phyloP scores from a whole-genome alignment of 768 basidiomycete genomes.

The Dictyophora rubrovolvata region DNA sequence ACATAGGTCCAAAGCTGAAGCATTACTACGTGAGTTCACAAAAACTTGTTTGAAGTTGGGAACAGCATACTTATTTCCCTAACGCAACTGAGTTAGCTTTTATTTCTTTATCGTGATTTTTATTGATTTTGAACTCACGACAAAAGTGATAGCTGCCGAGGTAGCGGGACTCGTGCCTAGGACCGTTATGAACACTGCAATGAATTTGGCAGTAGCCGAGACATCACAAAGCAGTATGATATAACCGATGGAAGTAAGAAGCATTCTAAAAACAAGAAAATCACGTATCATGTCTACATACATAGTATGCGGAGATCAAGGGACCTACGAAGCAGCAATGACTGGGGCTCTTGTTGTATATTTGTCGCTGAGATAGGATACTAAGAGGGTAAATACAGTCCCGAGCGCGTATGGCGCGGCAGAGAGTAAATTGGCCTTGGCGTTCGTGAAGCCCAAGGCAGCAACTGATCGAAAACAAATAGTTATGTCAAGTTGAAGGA shows the following conservation, averaged over 20 bases:
- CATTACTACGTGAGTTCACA: not conserved
- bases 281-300: not conserved
- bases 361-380: slow-evolving; percentile 25
- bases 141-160: slow-evolving; percentile 14
- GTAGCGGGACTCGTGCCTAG: slow-evolving; percentile 1
- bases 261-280: slow-evolving; percentile 5
- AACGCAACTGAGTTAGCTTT: not conserved
- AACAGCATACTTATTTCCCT: slow-evolving; percentile 12
- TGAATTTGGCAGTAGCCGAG: slow-evolving; percentile 6
- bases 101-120: not conserved
- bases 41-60: not conserved
- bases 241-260: slow-evolving; percentile 11
- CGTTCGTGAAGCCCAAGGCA: slow-evolving; percentile 22
- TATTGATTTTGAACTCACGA: not conserved
- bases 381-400: slow-evolving; percentile 28
- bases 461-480: slow-evolving; percentile 9
- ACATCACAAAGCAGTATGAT: slow-evolving; percentile 9
- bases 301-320: not conserved
- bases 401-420: slow-evolving; percentile 27
- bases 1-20: slow-evolving; percentile 12
- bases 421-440: slow-evolving; percentile 12
- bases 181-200: slow-evolving; percentile 6
- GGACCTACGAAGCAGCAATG: slow-evolving; percentile 17
- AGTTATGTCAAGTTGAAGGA: not conserved
- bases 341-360: slow-evolving; percentile 24